Conservation (phyloP, 257 asterid species). For the Solanum commersonii region DNA sequence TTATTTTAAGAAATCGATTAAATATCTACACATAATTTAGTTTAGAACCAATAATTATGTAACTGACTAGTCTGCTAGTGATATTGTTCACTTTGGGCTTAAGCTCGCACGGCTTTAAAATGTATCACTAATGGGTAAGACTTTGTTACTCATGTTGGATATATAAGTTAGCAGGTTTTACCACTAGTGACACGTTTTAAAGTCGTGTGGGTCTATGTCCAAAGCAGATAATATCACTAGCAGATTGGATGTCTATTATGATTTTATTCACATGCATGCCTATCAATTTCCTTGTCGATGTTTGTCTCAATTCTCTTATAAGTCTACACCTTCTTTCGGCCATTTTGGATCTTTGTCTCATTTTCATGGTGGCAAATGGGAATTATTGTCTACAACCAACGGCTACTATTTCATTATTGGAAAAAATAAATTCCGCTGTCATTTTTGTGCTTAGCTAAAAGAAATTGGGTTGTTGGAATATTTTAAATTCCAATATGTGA, state of each 20-base stretch:
- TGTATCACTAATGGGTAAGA: too few species aligned
- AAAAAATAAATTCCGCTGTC: not conserved
- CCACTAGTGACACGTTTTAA: too few species aligned
- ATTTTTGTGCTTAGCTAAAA: not conserved
- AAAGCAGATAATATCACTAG: not conserved
- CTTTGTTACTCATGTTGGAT: too few species aligned
- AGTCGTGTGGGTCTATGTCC: rapidly evolving
- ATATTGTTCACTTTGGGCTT: too few species aligned
- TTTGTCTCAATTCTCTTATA: not conserved
- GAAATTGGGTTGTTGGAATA: not conserved
- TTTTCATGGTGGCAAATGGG: conserved; percentile 4
- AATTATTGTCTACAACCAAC: conserved; percentile 18
- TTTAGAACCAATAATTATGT: not conserved
- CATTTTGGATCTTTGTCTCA: conserved; percentile 9
- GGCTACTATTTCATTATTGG: not conserved
- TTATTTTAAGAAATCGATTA: not conserved
- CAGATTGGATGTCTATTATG: not conserved
- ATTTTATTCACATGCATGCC: not conserved
- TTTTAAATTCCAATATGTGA: not conserved
- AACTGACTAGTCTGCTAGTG: not conserved
- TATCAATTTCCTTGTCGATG: conserved; percentile 3
- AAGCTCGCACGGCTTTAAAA: not conserved
- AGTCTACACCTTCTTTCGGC: conserved; percentile 20
- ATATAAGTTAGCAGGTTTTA: not conserved
- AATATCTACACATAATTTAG: not conserved